Percentiles rank a stretch among this genome's conserved stretches.
phyloP scores from a whole-genome alignment of 805 yeast genomes.

The Jamesozyma hellenica region DNA sequence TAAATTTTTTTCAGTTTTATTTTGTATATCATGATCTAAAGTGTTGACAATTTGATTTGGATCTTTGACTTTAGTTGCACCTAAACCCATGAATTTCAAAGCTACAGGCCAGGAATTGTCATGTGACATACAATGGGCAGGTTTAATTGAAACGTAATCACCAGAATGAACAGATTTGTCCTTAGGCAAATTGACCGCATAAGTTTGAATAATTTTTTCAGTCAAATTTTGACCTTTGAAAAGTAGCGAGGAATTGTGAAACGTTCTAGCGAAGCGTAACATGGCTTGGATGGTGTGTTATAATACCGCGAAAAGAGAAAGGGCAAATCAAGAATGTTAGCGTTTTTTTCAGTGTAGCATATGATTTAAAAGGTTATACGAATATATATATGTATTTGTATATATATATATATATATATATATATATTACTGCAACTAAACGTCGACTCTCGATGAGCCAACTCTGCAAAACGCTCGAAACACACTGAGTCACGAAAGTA shows the following conservation, averaged over 20 bases:
- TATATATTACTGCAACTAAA: not conserved
- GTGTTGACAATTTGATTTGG: constrained; percentile 92
- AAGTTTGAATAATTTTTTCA: constrained; percentile 89
- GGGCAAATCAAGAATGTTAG: too few species aligned
- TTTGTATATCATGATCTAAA: constrained; percentile 95
- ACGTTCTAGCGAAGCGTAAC: constrained; percentile 19
- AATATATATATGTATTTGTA: not conserved
- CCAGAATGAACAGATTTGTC: constrained; percentile 75
- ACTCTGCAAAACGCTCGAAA: too few species aligned
- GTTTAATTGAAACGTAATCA: constrained; percentile 88
- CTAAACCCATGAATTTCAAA: constrained; percentile 86
- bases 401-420: not conserved
- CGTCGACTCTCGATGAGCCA: too few species aligned
- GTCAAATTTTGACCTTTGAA: constrained; percentile 64
- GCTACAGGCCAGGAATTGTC: constrained; percentile 99
- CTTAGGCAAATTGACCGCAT: constrained; percentile 76
- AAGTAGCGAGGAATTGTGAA: constrained; percentile 13
- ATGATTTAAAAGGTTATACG: not conserved
- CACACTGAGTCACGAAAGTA: too few species aligned
- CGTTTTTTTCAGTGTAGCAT: not conserved
- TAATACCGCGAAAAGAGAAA: too few species aligned
- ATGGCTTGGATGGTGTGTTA: constrained; percentile 4
- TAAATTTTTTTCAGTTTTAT: constrained; percentile 78
- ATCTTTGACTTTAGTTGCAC: constrained; percentile 74
- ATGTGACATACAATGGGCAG: constrained; percentile 98